Base-by-base conservation (phyloP, 2,329 filamentous ascomycete genomes). In the Sporothrix luriei region DNA sequence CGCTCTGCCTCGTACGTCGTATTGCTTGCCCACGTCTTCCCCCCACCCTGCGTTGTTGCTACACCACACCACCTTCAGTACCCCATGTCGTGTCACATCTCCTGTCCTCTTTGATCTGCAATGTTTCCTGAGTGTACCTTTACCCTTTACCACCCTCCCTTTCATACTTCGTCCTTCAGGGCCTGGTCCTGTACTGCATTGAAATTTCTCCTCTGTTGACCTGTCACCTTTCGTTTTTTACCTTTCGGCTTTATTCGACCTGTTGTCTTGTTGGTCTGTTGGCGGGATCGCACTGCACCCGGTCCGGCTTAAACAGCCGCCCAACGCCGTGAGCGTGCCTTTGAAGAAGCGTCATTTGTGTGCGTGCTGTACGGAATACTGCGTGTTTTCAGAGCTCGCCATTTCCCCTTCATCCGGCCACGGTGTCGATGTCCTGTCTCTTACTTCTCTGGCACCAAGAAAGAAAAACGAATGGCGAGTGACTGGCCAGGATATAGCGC, bases 281-380 rank as follows among this genome's bases (percentile, higher is more conserved):
- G 59, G 38, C 40, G 59, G 43, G 59, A 62, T 46, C 40, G 21
- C 43, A 33, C 26, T 49, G 40, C 7, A 62, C n/a, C 61, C 61
- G 61, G 61, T 64, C 33, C 43, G 61, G 61, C 26, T 33, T 24
- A 64, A 64, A 64, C 24, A 64, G 40, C 61, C 61, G 61, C 59
- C 46, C 48, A 64, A 40, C 61, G 43, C 38, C 21, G 38, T 16
- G 48, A n/a, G 6, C 6, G 16, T 21, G 51, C 51, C 48, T n/a
- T 57, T 29, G 26, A n/a, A 16, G 33, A 7, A 29, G 54, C 57
- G 24, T 43, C 49, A 49, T 64, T 33, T 49, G 14, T 55, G 21
- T 55, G 11, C 52, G 2, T 55, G 13, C 24, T 55, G 14, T 55
- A 33, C 52, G 9, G 9, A 33, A 1, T 7, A 33, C 33, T 33